Conservation (phyloP, 306 rosid species). For the Erythrophleum fordii region DNA sequence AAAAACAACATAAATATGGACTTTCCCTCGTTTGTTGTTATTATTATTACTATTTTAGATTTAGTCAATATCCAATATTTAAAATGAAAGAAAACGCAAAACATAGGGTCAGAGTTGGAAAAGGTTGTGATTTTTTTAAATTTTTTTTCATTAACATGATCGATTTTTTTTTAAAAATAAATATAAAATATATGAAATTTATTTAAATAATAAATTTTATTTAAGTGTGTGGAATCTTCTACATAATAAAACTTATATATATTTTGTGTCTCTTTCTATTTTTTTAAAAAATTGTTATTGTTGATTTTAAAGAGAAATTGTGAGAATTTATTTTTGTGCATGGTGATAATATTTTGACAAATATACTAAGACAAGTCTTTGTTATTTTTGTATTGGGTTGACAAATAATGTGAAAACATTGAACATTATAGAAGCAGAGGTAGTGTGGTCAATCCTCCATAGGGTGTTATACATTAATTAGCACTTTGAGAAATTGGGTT, state of each 20-base stretch:
- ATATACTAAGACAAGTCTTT: background rate
- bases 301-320: no score
- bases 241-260: no score
- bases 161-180: no score
- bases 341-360: background rate
- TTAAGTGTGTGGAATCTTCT: no score
- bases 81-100: slow-evolving; percentile 26
- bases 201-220: no score
- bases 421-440: background rate
- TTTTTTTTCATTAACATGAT: no score
- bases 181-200: no score
- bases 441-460: background rate
- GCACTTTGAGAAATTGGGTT: background rate
- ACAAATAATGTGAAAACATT: background rate
- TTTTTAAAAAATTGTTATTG: no score
- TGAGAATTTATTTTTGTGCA: no score
- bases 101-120: no score
- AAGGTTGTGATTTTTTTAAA: no score
- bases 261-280: no score
- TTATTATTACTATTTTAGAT: background rate
- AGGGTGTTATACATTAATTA: background rate
- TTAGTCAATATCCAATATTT: background rate
- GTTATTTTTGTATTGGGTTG: background rate
- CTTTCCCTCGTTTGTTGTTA: background rate
- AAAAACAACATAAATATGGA: background rate